Conservation (phyloP, 495 filamentous ascomycete genomes). For the Neurospora tetrasperma region DNA sequence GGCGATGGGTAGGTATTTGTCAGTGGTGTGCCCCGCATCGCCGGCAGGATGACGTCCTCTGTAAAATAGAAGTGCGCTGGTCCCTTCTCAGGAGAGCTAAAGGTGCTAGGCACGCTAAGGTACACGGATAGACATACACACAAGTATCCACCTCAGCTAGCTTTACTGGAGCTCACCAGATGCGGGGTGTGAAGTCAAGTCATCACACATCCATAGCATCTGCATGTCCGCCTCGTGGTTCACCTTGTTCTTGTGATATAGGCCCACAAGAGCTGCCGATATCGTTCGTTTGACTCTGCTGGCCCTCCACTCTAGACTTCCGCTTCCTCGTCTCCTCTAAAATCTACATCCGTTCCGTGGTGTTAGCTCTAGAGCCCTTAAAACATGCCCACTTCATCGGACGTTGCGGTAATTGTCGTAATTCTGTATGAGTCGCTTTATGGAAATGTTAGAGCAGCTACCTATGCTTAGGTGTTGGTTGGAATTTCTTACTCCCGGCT, state of each 20-base stretch:
- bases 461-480: not conserved
- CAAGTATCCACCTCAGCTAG: not conserved
- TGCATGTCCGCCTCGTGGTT: no score
- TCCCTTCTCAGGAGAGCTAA: not conserved
- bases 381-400: not conserved
- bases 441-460: not conserved
- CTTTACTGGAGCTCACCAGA: not conserved
- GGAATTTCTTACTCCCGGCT: not conserved
- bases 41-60: not conserved
- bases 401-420: not conserved
- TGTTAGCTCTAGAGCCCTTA: not conserved
- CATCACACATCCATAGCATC: no score
- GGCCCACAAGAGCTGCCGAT: not conserved
- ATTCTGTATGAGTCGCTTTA: not conserved
- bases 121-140: not conserved
- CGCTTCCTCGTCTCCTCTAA: not conserved
- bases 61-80: not conserved
- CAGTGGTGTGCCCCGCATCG: not conserved
- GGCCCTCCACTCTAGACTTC: not conserved
- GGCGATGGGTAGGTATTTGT: not conserved
- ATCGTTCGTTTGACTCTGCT: not conserved
- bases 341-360: not conserved
- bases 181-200: not conserved
- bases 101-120: not conserved
- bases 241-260: not conserved